A percentile compares a stretch with the other conserved stretches of the same genome.
Conservation (phyloP, 768 basidiomycete genomes). For the Psilocybe azurescens region DNA sequence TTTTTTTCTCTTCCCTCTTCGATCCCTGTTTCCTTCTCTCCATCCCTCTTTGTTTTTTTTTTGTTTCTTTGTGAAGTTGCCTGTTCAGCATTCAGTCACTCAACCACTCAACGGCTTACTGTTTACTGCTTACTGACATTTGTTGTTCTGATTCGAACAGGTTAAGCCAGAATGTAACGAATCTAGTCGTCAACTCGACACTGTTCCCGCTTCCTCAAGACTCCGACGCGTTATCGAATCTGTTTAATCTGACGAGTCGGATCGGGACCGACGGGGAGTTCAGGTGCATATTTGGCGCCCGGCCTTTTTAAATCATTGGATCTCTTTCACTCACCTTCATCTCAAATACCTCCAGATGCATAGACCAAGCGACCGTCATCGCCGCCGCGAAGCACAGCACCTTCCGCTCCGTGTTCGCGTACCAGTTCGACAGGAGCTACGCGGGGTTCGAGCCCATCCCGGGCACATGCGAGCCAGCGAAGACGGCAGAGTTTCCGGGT, state of each 20-base stretch:
- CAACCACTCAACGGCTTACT: no score
- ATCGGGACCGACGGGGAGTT: constrained; percentile 52
- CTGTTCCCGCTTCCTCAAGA: constrained; percentile 46
- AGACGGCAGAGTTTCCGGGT: constrained; percentile 43
- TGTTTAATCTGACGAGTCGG: constrained; percentile 52
- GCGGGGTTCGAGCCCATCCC: constrained; percentile 49
- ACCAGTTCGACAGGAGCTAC: constrained; percentile 53
- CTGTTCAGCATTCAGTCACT: no score
- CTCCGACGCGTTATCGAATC: constrained; percentile 40
- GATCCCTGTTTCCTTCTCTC: no score
- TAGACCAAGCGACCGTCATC: constrained; percentile 54
- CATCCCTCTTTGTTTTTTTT: no score
- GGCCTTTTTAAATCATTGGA: no score
- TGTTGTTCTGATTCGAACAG: neutral
- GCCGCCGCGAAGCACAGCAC: constrained; percentile 46
- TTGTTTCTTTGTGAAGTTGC: no score
- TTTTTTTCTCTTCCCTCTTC: no score
- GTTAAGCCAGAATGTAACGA: constrained; percentile 17
- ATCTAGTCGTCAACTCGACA: constrained; percentile 21
- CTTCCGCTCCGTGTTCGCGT: constrained; percentile 47
- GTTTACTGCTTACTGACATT: no score
- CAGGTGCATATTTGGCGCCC: constrained; percentile 26
- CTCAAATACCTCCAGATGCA: constrained; percentile 25
- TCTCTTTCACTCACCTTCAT: neutral
- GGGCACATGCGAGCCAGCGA: constrained; percentile 48